Base-by-base conservation (phyloP, 1,139 yeast genomes). In the Lodderomyces jiufengensis region DNA sequence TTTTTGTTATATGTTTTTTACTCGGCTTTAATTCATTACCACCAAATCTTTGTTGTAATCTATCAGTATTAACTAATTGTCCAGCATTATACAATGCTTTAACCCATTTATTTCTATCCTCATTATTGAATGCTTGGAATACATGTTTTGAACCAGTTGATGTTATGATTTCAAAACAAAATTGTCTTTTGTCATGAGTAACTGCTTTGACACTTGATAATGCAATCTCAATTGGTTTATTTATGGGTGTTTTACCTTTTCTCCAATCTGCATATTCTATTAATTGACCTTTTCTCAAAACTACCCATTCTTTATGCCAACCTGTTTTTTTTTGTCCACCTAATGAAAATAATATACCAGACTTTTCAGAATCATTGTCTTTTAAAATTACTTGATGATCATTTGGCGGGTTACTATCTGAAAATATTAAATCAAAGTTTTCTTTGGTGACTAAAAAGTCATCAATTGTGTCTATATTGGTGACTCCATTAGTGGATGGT, bases 291-390 rank as follows among this genome's bases (percentile, higher is more conserved):
- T 76, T 75, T 13, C 74, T 73, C 35, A 86, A 63, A 0, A 80
- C 87, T 1, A 87, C 86, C 94, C 95, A 85, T 57, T 84, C 90
- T 51, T 86, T 86, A 57, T 87, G 95, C 96, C 95, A 87, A 2
- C 86, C 85, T 23, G 76, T 78, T 47, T 82, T 84, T 9, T 85
- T 84, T 42, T 80, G 78, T 2, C 88, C 88, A 2, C 86, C 82
- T 27, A 79, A 65, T 0, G 85, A 77, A 67, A 81, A 80, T 11
- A 83, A 55, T 15, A 83, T 68, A 0, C 90, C 90, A 31, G 69
- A 57, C 40, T 62, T 64, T 38, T 66, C 70, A 8, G 48, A 51
- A 22, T 54, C 57, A 33, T 54, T 52, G 5, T 18, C 20, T 5
- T 5, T 18, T 18, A 5, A 7, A 18, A 5, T 5, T 18, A 5